Conservation (phyloP, 2,329 filamentous ascomycete species). For the Mycosphaerelloides madeirae region DNA sequence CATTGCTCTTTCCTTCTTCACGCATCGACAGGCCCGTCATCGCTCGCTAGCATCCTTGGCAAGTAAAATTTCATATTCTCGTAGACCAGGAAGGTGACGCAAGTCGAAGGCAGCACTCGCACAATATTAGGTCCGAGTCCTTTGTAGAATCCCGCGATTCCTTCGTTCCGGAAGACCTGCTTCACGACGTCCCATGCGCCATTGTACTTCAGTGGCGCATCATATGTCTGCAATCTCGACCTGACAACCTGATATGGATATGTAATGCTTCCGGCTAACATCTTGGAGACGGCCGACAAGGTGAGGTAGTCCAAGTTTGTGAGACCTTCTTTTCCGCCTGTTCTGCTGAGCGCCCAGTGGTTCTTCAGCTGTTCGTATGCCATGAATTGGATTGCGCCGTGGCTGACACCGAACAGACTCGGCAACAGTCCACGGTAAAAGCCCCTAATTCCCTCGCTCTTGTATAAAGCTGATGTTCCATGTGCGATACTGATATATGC, state of each 20-base stretch:
- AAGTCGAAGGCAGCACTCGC: slow-evolving; percentile 86
- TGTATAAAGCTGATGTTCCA: slow-evolving; percentile 63
- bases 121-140: slow-evolving; percentile 85
- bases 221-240: slow-evolving; percentile 82
- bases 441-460: slow-evolving; percentile 67
- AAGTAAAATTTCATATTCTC: slow-evolving; percentile 83
- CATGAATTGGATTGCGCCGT: slow-evolving; percentile 93
- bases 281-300: slow-evolving; percentile 74
- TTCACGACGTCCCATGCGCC: slow-evolving; percentile 65
- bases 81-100: slow-evolving; percentile 95
- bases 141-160: slow-evolving; percentile 80
- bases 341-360: slow-evolving; percentile 47
- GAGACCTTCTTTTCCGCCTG: slow-evolving; percentile 43
- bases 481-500: slow-evolving; percentile 76
- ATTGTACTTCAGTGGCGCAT: slow-evolving; percentile 69
- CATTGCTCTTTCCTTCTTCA: not conserved
- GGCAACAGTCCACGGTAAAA: slow-evolving; percentile 86
- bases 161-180: slow-evolving; percentile 75
- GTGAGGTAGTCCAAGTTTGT: slow-evolving; percentile 73
- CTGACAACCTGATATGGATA: slow-evolving; percentile 95
- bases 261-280: slow-evolving; percentile 81
- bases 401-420: slow-evolving; percentile 77
- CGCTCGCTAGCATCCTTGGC: slow-evolving; percentile 32
- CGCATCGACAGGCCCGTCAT: slow-evolving; percentile 2
- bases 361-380: slow-evolving; percentile 77